Percentiles rank a stretch among this genome's conserved stretches.
These are phyloP conservation scores for Pseudoneurospora amorphoporcata DNA, from an alignment of 495 filamentous ascomycete genomes.

Conservation along the genomic window DNA sequence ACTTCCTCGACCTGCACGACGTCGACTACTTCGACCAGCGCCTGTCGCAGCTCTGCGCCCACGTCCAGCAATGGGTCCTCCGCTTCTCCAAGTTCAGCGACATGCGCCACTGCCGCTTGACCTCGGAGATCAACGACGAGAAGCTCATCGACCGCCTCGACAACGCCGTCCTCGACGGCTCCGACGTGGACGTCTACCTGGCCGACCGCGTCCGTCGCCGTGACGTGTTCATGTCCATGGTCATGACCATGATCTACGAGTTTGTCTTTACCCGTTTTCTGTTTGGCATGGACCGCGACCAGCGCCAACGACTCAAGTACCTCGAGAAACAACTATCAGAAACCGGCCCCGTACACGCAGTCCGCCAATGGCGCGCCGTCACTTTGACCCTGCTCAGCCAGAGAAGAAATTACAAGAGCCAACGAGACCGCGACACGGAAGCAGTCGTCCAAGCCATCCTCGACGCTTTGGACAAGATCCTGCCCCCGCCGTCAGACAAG, in stretches of 20 bases:
- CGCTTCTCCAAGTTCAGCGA: constrained; percentile 96
- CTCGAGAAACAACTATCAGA: constrained; percentile 86
- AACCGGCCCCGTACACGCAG: constrained; percentile 69
- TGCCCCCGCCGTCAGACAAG: constrained; percentile 70
- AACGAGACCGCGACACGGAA: constrained; percentile 77
- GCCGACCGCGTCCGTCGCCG: constrained; percentile 74
- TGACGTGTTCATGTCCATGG: constrained; percentile 92
- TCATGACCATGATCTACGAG: constrained; percentile 98
- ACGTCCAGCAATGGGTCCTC: constrained; percentile 91
- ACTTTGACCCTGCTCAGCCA: constrained; percentile 81
- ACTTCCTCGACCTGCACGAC: constrained; percentile 72
- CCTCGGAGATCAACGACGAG: constrained; percentile 73
- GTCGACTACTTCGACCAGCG: constrained; percentile 90
- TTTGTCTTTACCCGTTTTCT: constrained; percentile 95
- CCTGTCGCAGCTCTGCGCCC: constrained; percentile 87
- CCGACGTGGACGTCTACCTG: constrained; percentile 78
- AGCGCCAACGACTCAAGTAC: constrained; percentile 89
- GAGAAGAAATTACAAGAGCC: constrained; percentile 58
- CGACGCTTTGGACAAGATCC: constrained; percentile 61
- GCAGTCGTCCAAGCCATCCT: constrained; percentile 82
- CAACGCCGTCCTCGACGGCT: constrained; percentile 85
- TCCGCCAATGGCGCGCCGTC: constrained; percentile 91
- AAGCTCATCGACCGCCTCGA: constrained; percentile 86
- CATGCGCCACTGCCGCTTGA: constrained; percentile 68
- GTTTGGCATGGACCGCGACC: constrained; percentile 95